Evolutionary conservation across 805 yeast genomes (phyloP).

Genomic region (Pichia nakasei): DNA sequence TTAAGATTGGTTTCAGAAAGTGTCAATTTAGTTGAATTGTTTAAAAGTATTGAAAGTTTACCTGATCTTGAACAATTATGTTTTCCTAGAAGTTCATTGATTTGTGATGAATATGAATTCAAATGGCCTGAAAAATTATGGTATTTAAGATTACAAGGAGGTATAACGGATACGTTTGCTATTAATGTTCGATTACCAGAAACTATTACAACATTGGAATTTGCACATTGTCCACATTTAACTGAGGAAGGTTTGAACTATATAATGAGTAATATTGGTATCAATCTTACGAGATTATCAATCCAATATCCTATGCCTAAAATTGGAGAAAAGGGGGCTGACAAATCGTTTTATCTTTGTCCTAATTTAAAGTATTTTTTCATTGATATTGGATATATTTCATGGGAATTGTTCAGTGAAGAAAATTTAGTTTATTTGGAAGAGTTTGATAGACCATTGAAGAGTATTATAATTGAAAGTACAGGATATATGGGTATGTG

Average conservation of each 20-base stretch:
- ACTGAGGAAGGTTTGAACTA: constrained; percentile 56
- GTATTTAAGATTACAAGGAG: constrained; percentile 77
- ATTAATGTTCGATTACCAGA: constrained; percentile 61
- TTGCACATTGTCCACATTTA: constrained; percentile 82
- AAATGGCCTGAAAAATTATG: constrained; percentile 78
- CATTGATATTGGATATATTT: constrained; percentile 72
- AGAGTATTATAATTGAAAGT: constrained; percentile 62
- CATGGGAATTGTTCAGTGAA: constrained; percentile 42
- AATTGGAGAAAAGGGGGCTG: constrained; percentile 59
- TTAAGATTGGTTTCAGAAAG: constrained; percentile 85
- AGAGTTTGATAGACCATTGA: constrained; percentile 37
- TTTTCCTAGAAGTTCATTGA: constrained; percentile 82
- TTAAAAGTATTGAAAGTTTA: constrained; percentile 59
- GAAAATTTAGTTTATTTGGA: constrained; percentile 31
- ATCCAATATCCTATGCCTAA: constrained; percentile 88
- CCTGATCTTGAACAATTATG: constrained; percentile 62
- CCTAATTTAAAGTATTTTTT: constrained; percentile 59
- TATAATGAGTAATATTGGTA: constrained; percentile 58
- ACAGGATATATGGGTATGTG: constrained; percentile 84
- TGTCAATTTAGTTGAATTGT: constrained; percentile 71
- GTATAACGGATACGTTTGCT: constrained; percentile 76
- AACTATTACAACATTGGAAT: constrained; percentile 60
- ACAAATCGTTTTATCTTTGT: constrained; percentile 64
- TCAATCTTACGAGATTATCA: constrained; percentile 49
- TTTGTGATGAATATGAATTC: constrained; percentile 48